Evolutionary conservation across 108 stramenopile genomes (phyloP).

Genomic region (Stephanodiscus minutulus): DNA sequence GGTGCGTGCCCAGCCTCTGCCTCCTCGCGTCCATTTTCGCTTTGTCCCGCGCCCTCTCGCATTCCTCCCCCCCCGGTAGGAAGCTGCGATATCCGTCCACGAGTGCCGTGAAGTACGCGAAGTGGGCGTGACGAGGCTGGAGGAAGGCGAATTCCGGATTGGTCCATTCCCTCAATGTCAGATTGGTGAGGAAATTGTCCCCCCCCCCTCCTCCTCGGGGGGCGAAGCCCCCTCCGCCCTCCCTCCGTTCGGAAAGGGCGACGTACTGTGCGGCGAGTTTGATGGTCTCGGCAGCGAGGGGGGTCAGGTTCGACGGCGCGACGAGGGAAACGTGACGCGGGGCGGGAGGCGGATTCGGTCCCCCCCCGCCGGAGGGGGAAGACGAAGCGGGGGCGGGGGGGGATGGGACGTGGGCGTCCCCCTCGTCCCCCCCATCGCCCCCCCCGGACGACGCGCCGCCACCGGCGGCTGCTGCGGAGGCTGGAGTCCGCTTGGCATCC

Average conservation of each 20-base stretch:
- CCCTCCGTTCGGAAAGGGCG: slow-evolving; percentile 57
- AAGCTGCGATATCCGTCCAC: slow-evolving; percentile 93
- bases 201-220: neutral
- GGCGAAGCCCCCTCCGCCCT: neutral
- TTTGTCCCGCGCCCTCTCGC: slow-evolving; percentile 23
- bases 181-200: slow-evolving; percentile 80
- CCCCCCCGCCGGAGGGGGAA: neutral
- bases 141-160: slow-evolving; percentile 93
- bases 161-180: slow-evolving; percentile 83
- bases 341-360: slow-evolving; percentile 60
- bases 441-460: neutral
- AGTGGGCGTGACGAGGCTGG: slow-evolving; percentile 91
- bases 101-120: slow-evolving; percentile 94
- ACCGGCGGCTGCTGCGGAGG: neutral
- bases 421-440: slow-evolving; percentile 12
- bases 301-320: slow-evolving; percentile 74
- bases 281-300: slow-evolving; percentile 85
- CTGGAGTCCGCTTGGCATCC: slow-evolving; percentile 27
- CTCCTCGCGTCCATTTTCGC: slow-evolving; percentile 33
- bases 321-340: slow-evolving; percentile 78
- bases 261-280: slow-evolving; percentile 98
- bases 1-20: slow-evolving; percentile 21
- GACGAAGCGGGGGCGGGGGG: neutral
- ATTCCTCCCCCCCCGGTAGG: slow-evolving; percentile 63
- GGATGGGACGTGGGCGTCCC: slow-evolving; percentile 1